Base-by-base conservation (phyloP, 805 yeast species). In the Kodamaea restingae region DNA sequence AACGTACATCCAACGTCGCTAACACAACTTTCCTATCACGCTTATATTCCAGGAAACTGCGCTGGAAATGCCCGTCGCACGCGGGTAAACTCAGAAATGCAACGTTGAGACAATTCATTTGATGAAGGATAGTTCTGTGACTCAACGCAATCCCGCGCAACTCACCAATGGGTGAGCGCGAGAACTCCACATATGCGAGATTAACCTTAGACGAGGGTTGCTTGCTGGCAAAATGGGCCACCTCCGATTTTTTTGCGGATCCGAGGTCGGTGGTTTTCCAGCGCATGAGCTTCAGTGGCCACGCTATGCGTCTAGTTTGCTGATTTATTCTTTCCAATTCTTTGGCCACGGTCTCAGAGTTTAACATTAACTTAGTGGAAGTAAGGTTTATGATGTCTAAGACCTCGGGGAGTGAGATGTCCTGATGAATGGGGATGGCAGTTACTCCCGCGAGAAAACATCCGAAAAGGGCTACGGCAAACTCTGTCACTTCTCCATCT, bases 251-350 rank as follows among this genome's bases (percentile, higher is more conserved):
- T 32, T 61, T 58, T 15, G 71, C 73, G 0, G 70, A 60, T 65
- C 97, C 97, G 65, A 91, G 74, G 51, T 90, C 97, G 15, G 85
- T 81, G 1, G 97, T 90, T 55, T 80, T 81, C 84, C 95, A 84
- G 54, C 83, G 74, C 10, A 74, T 72, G 41, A 86, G 73, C 26
- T 86, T 84, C 32, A 79, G 63, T 0, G 95, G 95, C 91, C 93
- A 84, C 15, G 55, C 56, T n/a, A 76, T 55, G 38, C 71, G 69
- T 28, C 68, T 63, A n/a, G 47, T 46, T 38, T 60, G 63, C 7
- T 54, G 52, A 37, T 75, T 71, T 18, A 78, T 59, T 47, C 79
- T 78, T 45, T 88, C 96, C 39, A 91, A 70, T 39, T 78, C 81
- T 51, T 84, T 86, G 47, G 76, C 72, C 15, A 87, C 87, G 1